Evolutionary conservation across 1,139 yeast genomes (phyloP), one percentile per base, ranked within the genome.

Genomic region (Debaryomycetaceae sp.): DNA sequence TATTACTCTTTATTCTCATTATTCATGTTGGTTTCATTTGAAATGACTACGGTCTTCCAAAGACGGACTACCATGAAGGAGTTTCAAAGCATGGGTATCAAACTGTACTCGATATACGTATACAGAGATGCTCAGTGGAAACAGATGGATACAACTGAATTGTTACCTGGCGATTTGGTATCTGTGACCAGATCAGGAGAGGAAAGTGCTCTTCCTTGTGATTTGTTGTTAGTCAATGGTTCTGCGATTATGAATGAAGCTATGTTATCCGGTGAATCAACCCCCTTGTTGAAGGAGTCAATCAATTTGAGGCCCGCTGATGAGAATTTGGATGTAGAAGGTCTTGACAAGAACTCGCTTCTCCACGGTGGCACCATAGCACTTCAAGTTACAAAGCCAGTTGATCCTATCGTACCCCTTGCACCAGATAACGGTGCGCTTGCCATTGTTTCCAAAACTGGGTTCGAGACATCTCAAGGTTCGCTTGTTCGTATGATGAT

Each of bases 401-500:
- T 74, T 49, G 47, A 47, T 36, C 67, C 85, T 11, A 60, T 60
- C 37, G 63, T 83, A 45, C 76, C 81, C 8, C 48, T 69, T 22
- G 83, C 95, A 48, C 99, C 99, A 36, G 98, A 95, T 66, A 68
- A 77, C 38, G 99, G 99, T 63, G 97, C 96, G 36, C 67, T 91
- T 42, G 99, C 98, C 11, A 72, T 87, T 48, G 98, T 91, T 39
- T 74, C 88, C 40, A 90, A 89, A 65, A 93, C 98, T 42, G 99
- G 99, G 8, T 93, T 93, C 62, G 99, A 93, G 69, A 93, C 99
- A 38, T 84, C 96, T 42, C 99, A 93, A 74, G 99, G 99, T 59
- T 87, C 96, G 44, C 80, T 93, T 52, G 99, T 93, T 45, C 87
- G 99, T 68, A 95, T 95, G 59, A 93, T 93, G 99, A 89, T 93